Evolutionary conservation across 73 alveolate species (phyloP), one percentile per base, ranked within the genome.

Genomic region (Stentor coeruleus): DNA sequence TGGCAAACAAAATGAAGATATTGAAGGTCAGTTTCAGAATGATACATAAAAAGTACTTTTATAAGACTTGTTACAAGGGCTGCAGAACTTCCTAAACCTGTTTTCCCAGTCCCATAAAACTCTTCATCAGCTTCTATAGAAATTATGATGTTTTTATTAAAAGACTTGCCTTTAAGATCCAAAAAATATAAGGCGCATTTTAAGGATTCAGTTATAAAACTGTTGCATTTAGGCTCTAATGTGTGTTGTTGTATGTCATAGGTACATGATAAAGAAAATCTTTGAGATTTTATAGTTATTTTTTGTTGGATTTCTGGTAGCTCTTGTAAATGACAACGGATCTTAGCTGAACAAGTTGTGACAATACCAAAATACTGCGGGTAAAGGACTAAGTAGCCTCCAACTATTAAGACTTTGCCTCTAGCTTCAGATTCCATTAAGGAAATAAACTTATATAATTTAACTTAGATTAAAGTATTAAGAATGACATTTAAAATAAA

Each of bases 31-130:
- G 77, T 33, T 20, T 40, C 76, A 37, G 55, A n/a, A 2, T 58
- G 39, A 37, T 75, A 39, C 0, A 38, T 77, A 36, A 39, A 37
- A 14, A 83, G 42, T 1, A 49, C 40, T 3, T 60, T 49, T 20
- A 83, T 38, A 33, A 83, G 39, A 35, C 84, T 74, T 14, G 77
- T 37, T 6, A 39, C 74, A 30, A 83, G 42, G 58, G 89, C 82
- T 20, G 89, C 85, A 0, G 89, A 83, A 49, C 80, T 38, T 20
- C 89, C 89, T 40, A 83, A 57, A 38, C 89, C 89, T n/a, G 89
- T 83, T 66, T 83, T 83, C 15, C 77, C 38, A 11, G 59, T 39
- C 3, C 39, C 35, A 35, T 83, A 59, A 15, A 15, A n/a, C 39
- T 83, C 77, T 38, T 55, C 35, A 38, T 77, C 81, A 0, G 35